A percentile compares a stretch with the other conserved stretches of the same genome.
Evolutionary conservation across 768 basidiomycete species (phyloP).

Genomic region (Gautieria morchelliformis): DNA sequence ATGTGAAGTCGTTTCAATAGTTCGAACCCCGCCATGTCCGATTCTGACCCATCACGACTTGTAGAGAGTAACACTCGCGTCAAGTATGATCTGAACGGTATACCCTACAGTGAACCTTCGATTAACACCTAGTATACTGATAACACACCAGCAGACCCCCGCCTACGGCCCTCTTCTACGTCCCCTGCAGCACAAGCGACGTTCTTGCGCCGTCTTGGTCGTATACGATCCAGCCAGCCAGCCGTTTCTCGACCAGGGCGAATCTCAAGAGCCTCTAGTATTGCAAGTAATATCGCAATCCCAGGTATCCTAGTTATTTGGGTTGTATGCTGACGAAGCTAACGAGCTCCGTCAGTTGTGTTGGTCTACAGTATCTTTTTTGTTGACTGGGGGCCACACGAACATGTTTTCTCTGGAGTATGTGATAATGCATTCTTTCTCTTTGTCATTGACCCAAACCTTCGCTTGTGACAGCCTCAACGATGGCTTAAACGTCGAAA

Average conservation of each 20-base stretch:
- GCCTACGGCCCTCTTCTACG: constrained; percentile 2
- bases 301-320: not conserved
- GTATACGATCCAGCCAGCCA: constrained; percentile 4
- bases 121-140: not conserved
- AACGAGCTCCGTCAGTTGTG: not conserved
- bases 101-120: not conserved
- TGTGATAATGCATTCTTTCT: not conserved
- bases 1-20: not conserved
- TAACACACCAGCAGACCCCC: not conserved
- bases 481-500: constrained; percentile 6
- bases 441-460: not conserved
- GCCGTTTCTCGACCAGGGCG: constrained; percentile 4
- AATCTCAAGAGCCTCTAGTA: constrained; percentile 1
- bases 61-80: not conserved
- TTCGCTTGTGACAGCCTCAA: not conserved
- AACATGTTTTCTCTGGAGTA: constrained; percentile 7
- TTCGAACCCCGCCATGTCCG: not conserved
- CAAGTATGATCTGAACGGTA: not conserved
- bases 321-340: not conserved
- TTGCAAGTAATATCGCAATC: constrained; percentile 5
- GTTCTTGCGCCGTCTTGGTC: constrained; percentile 5
- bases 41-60: not conserved
- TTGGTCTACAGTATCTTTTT: constrained; percentile 5
- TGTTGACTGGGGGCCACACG: constrained; percentile 6
- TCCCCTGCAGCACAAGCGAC: constrained; percentile 6